phyloP scores from a whole-genome alignment of 2,329 filamentous ascomycete species.

The Pestalotiopsis sp. region DNA sequence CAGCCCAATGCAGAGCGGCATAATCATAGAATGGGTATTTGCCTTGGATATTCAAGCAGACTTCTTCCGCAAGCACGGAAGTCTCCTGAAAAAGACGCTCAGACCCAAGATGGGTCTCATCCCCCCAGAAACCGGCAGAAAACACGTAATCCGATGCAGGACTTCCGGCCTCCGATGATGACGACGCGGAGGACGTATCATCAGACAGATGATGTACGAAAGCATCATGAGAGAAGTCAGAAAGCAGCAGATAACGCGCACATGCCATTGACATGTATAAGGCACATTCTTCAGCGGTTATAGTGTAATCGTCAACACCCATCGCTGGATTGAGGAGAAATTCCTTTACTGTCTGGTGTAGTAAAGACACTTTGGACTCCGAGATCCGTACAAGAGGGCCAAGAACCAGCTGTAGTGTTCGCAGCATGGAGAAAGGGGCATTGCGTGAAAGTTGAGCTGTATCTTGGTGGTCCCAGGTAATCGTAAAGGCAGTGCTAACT shows the following conservation, averaged over 20 bases:
- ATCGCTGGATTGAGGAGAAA: slow-evolving; percentile 27
- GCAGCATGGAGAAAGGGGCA: slow-evolving; percentile 28
- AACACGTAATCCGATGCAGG: background rate
- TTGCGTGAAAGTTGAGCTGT: slow-evolving; percentile 27
- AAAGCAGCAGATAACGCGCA: slow-evolving; percentile 32
- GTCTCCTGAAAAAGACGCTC: slow-evolving; percentile 30
- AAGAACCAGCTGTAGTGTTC: slow-evolving; percentile 33
- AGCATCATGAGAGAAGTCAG: slow-evolving; percentile 35
- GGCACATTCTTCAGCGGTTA: slow-evolving; percentile 18
- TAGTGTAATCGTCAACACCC: background rate
- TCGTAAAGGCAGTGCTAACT: slow-evolving; percentile 35
- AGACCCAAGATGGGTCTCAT: slow-evolving; percentile 17
- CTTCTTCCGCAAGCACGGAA: slow-evolving; percentile 23
- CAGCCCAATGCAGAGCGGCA: slow-evolving; percentile 38
- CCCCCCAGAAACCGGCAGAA: slow-evolving; percentile 5
- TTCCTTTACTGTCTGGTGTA: slow-evolving; percentile 40
- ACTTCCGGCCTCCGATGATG: background rate
- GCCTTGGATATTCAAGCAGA: slow-evolving; percentile 25
- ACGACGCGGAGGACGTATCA: background rate
- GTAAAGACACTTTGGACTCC: slow-evolving; percentile 33
- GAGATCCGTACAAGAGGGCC: slow-evolving; percentile 36
- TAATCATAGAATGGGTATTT: slow-evolving; percentile 38
- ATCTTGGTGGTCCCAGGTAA: slow-evolving; percentile 26
- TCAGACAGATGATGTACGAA: slow-evolving; percentile 19
- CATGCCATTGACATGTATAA: slow-evolving; percentile 23